These are phyloP conservation scores for Meyerozyma sp. DNA, from an alignment of 1,139 yeast genomes.

Conservation along the genomic window DNA sequence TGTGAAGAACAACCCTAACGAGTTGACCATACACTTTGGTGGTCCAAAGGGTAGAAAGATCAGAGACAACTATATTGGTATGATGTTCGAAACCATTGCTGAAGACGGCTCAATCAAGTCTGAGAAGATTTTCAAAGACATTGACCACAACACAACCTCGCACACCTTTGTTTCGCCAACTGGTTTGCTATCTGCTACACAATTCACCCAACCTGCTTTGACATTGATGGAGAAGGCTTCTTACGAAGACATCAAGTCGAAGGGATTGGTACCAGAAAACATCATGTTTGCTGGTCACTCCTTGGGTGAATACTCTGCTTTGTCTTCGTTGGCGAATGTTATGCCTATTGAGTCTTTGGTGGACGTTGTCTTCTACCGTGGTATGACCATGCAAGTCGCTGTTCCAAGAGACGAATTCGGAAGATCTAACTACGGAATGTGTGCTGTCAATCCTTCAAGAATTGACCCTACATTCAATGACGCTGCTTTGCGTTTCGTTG, in stretches of 20 bases:
- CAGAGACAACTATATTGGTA: constrained; percentile 88
- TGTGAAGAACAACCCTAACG: constrained; percentile 93
- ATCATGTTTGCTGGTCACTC: constrained; percentile 99
- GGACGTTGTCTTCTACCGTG: constrained; percentile 98
- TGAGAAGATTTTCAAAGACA: constrained; percentile 93
- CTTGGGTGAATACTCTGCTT: constrained; percentile 96
- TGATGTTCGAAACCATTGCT: constrained; percentile 96
- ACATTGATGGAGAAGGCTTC: constrained; percentile 99
- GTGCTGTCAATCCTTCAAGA: constrained; percentile 96
- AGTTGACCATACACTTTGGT: constrained; percentile 92
- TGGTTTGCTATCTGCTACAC: constrained; percentile 96
- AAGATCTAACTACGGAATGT: constrained; percentile 98
- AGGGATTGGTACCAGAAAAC: constrained; percentile 92
- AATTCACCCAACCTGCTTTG: constrained; percentile 98
- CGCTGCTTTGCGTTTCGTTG: constrained; percentile 91
- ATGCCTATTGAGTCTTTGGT: constrained; percentile 98
- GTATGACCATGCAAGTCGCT: constrained; percentile 99
- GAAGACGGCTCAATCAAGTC: constrained; percentile 79
- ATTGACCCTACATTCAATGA: constrained; percentile 84
- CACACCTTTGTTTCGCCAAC: constrained; percentile 89
- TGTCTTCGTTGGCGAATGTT: constrained; percentile 94
- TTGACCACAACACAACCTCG: constrained; percentile 74
- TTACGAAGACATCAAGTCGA: constrained; percentile 92
- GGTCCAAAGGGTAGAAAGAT: constrained; percentile 96
- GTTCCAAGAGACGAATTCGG: constrained; percentile 95